Evolutionary conservation across 768 basidiomycete genomes (phyloP).

Genomic region (Phlebiopsis flavidoalba): DNA sequence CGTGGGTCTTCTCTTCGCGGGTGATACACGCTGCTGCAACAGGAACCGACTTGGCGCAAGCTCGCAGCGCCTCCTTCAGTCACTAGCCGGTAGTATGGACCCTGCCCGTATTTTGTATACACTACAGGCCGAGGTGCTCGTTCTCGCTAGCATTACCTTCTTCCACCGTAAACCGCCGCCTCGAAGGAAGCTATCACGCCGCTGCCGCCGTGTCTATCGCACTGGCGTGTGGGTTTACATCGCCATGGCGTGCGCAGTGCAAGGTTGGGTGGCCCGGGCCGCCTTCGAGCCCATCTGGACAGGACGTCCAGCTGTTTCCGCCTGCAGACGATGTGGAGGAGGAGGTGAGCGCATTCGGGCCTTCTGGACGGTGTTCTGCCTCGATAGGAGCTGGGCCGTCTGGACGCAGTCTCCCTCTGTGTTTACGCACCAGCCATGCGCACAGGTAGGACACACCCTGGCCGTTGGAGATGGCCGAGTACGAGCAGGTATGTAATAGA

Average conservation of each 20-base stretch:
- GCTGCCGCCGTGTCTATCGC: constrained; percentile 37
- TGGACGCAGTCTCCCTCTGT: constrained; percentile 46
- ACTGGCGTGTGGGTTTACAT: constrained; percentile 22
- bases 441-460: constrained; percentile 34
- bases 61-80: constrained; percentile 44
- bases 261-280: constrained; percentile 8
- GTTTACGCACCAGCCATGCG: constrained; percentile 51
- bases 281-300: constrained; percentile 19
- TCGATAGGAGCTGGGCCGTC: constrained; percentile 54
- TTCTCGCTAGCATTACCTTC: constrained; percentile 55
- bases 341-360: constrained; percentile 61
- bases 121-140: constrained; percentile 43
- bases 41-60: constrained; percentile 38
- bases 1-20: constrained; percentile 24
- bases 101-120: constrained; percentile 31
- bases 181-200: constrained; percentile 53
- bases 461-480: constrained; percentile 30
- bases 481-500: constrained; percentile 24
- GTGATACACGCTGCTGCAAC: constrained; percentile 18
- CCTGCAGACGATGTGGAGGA: constrained; percentile 46
- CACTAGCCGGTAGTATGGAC: constrained; percentile 37
- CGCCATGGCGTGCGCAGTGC: constrained; percentile 24
- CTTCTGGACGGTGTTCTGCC: constrained; percentile 57
- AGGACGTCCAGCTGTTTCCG: constrained; percentile 16
- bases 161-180: constrained; percentile 50